Conservation (phyloP, 306 rosid species). For the Nissolia schottii region DNA sequence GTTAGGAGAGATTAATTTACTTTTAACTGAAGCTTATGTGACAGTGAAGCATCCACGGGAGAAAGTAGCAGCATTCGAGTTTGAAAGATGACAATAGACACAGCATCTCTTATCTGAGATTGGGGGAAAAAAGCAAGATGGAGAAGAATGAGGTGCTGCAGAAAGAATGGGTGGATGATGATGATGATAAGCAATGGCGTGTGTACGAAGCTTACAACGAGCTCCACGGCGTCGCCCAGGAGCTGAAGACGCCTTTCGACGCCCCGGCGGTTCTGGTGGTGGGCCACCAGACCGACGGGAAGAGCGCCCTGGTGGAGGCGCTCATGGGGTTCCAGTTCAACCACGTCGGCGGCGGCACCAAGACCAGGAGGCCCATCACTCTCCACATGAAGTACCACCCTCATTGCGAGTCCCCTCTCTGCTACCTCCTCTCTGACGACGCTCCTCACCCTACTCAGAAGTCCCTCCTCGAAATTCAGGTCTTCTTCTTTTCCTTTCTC, state of each 20-base stretch:
- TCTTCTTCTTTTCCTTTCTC: too few relatives aligned
- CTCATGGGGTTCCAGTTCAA: conserved; percentile 99
- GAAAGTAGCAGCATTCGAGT: too few relatives aligned
- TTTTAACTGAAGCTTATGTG: too few relatives aligned
- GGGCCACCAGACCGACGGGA: conserved; percentile 98
- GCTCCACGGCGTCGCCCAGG: conserved; percentile 75
- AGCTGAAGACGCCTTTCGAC: conserved; percentile 69
- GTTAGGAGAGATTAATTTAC: too few relatives aligned
- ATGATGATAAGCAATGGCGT: conserved; percentile 24
- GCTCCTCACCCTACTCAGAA: conserved; percentile 34
- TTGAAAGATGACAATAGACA: too few relatives aligned
- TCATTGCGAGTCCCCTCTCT: conserved; percentile 35
- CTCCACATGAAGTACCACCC: conserved; percentile 51
- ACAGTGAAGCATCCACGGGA: too few relatives aligned
- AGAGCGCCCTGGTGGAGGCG: conserved; percentile 88
- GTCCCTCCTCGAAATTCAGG: conserved; percentile 76
- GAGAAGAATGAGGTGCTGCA: too few relatives aligned
- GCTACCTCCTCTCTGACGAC: conserved; percentile 38
- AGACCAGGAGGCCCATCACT: conserved; percentile 42
- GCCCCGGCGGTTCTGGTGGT: conserved; percentile 92
- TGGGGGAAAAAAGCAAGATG: too few relatives aligned
- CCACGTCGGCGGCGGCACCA: conserved; percentile 98
- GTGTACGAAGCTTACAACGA: conserved; percentile 89
- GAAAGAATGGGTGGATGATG: too few relatives aligned
- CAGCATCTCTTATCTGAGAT: too few relatives aligned